A percentile compares a stretch with the other conserved stretches of the same genome.
Conservation (phyloP, 208 protist species). For the Leptomonas pyrrhocoris region DNA sequence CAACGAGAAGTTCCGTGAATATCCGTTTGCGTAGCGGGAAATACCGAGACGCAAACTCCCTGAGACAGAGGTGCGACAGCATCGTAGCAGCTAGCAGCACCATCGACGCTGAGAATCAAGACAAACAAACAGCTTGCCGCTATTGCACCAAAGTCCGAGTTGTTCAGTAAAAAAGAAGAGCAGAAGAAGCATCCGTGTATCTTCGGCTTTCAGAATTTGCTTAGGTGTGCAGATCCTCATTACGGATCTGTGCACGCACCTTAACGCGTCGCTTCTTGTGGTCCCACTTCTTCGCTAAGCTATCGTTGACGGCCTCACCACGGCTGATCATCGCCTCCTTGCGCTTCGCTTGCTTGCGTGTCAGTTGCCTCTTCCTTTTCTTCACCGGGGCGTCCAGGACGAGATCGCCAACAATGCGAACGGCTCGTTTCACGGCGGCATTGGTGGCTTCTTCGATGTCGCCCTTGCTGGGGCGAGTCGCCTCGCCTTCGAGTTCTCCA, state of each 20-base stretch:
- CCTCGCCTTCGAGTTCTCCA: slow-evolving; percentile 26
- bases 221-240: slow-evolving; percentile 75
- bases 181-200: not conserved
- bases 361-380: slow-evolving; percentile 76
- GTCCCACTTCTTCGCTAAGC: slow-evolving; percentile 66
- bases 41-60: too few species aligned
- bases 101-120: too few species aligned
- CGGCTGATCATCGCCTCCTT: slow-evolving; percentile 64
- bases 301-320: slow-evolving; percentile 56
- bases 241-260: slow-evolving; percentile 83
- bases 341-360: slow-evolving; percentile 73
- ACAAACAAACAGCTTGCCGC: too few species aligned
- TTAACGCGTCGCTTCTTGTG: slow-evolving; percentile 87
- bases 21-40: too few species aligned
- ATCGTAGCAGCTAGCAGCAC: too few species aligned
- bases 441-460: slow-evolving; percentile 8
- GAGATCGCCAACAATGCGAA: slow-evolving; percentile 66
- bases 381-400: slow-evolving; percentile 59
- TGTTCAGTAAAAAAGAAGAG: slow-evolving; percentile 17
- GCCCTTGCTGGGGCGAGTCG: not conserved
- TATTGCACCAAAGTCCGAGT: not conserved
- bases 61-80: too few species aligned
- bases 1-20: too few species aligned
- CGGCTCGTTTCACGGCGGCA: slow-evolving; percentile 35
- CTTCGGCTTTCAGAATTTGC: too few species aligned